phyloP scores from a whole-genome alignment of 2,329 filamentous ascomycete species.

The Fusarium sp. region DNA sequence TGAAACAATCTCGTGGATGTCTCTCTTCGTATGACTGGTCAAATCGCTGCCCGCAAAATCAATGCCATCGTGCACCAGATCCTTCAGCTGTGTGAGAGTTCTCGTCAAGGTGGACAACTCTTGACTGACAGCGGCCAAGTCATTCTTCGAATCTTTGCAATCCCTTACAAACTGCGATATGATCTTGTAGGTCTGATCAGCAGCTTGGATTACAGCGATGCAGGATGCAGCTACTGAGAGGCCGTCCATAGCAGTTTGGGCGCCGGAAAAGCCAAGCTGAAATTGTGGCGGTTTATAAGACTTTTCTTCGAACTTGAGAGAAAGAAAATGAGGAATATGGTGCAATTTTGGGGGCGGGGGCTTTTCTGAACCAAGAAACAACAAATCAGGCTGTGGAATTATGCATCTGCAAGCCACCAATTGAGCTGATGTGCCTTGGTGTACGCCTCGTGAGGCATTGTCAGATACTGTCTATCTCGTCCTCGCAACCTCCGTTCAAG shows the following conservation, averaged over 20 bases:
- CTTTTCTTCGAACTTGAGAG: neutral
- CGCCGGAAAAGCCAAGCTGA: no score
- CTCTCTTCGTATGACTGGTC: neutral
- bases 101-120: neutral
- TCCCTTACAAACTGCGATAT: neutral
- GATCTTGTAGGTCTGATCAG: neutral
- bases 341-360: neutral
- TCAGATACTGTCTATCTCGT: neutral
- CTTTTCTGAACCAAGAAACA: neutral
- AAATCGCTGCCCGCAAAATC: neutral
- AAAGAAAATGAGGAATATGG: neutral
- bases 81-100: neutral
- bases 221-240: constrained; percentile 4
- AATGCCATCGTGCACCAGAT: neutral
- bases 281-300: no score
- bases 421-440: neutral
- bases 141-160: neutral
- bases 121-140: neutral
- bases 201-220: constrained; percentile 2
- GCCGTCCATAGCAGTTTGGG: neutral
- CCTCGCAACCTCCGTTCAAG: neutral
- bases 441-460: neutral
- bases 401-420: neutral
- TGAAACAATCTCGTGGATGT: neutral
- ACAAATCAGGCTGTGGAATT: neutral